Evolutionary conservation across 2,329 filamentous ascomycete genomes (phyloP), one percentile per base, ranked within the genome.

Genomic region (Hymenoscyphus occultus): DNA sequence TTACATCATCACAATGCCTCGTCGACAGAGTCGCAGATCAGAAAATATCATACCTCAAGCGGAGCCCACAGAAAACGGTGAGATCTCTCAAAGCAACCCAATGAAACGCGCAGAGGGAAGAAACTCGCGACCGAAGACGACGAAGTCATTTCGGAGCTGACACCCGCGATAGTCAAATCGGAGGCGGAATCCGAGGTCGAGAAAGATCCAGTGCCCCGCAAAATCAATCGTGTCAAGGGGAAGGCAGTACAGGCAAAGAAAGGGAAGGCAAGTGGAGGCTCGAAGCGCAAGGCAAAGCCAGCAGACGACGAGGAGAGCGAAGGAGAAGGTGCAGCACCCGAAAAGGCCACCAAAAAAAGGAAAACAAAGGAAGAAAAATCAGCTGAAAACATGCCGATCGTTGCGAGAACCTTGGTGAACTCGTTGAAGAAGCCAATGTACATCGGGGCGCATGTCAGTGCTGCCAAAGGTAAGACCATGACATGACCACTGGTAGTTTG

Each of bases 401-500:
- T 87, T 22, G 80, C 82, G 32, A 85, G 95, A 42, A 93, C 92
- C 0, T 78, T 83, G 4, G 77, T 87, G 39, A 71, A 78, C 13
- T 86, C 87, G 0, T 81, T 94, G 67, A 88, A 89, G 75, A 84
- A 82, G 75, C 77, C 82, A 13, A 90, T 97, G 84, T 89, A 91
- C 73, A 89, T 99, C 63, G 95, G 95, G 16, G 95, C 95, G 0
- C 95, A 99, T 76, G 92, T 98, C 67, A 95, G 90, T 77, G 88
- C 86, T 68, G 93, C 95, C 35, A 94, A 93, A 80, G 94, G 92
- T 90, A 76, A 28, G 48, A 19, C 22, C 48, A 14, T 28, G 48
- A 10, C 48, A 14, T 28, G 48, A 19, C 48, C 48, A 54, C 48
- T 54, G 13, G 22, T 54, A 4, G n/a, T 22, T 54, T 12, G 19